phyloP scores from a whole-genome alignment of 2,329 filamentous ascomycete genomes.

The Fusarium sp. region DNA sequence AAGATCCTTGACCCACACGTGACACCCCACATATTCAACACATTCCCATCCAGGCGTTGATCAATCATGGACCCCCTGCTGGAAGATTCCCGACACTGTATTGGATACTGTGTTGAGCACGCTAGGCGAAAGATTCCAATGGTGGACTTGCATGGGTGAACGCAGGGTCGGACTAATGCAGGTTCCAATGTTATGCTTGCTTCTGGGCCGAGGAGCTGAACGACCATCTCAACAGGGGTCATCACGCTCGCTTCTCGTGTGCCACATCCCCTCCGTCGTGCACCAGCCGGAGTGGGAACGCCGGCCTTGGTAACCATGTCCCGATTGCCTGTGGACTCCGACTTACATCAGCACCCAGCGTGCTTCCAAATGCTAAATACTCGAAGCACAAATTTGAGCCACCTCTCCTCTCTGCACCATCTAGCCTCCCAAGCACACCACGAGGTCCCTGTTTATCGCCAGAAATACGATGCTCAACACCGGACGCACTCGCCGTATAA shows the following conservation, averaged over 20 bases:
- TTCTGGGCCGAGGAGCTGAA: neutral
- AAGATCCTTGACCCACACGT: no score
- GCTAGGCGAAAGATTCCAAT: neutral
- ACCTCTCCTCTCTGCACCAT: neutral
- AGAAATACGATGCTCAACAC: neutral
- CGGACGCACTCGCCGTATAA: neutral
- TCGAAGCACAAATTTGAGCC: neutral
- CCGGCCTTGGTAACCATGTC: neutral
- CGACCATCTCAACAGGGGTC: neutral
- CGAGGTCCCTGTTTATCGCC: neutral
- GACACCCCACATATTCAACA: no score
- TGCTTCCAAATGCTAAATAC: neutral
- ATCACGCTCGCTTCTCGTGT: neutral
- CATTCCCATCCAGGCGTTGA: neutral
- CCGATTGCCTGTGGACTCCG: neutral
- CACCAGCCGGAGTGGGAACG: neutral
- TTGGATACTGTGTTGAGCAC: neutral
- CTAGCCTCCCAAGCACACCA: neutral
- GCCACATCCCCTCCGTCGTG: neutral
- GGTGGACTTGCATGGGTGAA: neutral
- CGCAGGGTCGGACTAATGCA: neutral
- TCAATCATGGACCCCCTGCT: neutral
- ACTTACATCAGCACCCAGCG: neutral
- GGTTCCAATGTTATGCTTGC: neutral
- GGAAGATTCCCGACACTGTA: neutral